Evolutionary conservation across 768 basidiomycete genomes (phyloP), one percentile per base, ranked within the genome.

Genomic region (Boletus sensibilis): DNA sequence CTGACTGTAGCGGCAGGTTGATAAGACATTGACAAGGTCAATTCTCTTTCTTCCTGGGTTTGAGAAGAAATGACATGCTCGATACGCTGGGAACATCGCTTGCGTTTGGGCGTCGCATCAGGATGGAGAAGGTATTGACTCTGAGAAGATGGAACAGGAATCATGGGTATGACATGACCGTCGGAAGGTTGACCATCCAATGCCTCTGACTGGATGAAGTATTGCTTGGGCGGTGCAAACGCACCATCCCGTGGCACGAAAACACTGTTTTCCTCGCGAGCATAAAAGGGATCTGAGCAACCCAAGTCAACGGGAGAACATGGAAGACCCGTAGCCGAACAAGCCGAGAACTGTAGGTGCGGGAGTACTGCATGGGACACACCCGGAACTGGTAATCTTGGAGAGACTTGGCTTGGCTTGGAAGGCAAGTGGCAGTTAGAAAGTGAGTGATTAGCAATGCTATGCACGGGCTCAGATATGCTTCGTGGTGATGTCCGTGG

Each of bases 81-180:
- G 0, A 29, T 20, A 34, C 7, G 38, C 16, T 64, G 53, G 66
- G 67, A 7, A 70, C 66, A 33, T 71, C 73, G 64, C 61, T 74
- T 64, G 74, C 77, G 68, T 38, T 66, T 73, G 11, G 71, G 71
- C 13, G 71, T 72, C 18, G 67, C 65, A 46, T 72, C 71, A 29
- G 42, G 31, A 33, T 61, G 62, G 33, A 72, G 68, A 34, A 72
- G 69, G 48, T 72, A 72, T 61, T 72, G 71, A 35, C 71, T 72
- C 43, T 72, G 71, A 42, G 71, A 72, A 14, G 71, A 72, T 10
- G 63, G 55, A 12, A 72, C 43, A 13, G 67, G 59, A 35, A 66
- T 55, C 38, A 33, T 29, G 25, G 57, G 51, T 25, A 58, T 35
- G 33, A 47, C 27, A 45, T 42, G 57, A 25, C 21, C 43, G 21